phyloP scores from a whole-genome alignment of 192 early-diverging fungal genomes.

The Backusella australiensis region DNA sequence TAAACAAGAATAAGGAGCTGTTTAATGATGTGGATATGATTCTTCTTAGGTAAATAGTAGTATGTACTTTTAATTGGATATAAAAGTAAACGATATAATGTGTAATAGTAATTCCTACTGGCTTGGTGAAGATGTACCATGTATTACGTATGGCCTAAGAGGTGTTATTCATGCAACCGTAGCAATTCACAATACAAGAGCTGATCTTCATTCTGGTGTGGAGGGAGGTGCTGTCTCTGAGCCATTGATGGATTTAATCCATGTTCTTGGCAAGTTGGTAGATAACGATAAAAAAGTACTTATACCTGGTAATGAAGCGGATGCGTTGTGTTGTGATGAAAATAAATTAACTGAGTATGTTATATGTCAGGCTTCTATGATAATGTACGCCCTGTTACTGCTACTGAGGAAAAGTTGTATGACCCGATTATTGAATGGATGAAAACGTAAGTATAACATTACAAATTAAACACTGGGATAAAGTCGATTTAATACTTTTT shows the following conservation, averaged over 20 bases:
- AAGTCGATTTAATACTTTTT: background rate
- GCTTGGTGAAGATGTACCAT: constrained; percentile 74
- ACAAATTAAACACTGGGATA: background rate
- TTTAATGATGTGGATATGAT: constrained; percentile 55
- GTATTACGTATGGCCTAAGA: constrained; percentile 77
- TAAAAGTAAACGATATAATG: no score
- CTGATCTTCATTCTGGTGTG: constrained; percentile 77
- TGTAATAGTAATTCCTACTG: constrained; percentile 69
- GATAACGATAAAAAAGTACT: constrained; percentile 54
- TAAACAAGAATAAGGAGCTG: constrained; percentile 48
- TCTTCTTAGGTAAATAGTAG: constrained; percentile 41
- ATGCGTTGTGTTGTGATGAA: background rate
- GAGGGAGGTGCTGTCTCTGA: constrained; percentile 74
- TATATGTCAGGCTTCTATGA: constrained; percentile 57
- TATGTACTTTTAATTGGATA: constrained; percentile 31
- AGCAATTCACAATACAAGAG: constrained; percentile 40
- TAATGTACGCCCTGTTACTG: constrained; percentile 53
- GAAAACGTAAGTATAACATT: constrained; percentile 12
- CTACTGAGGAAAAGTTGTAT: constrained; percentile 57
- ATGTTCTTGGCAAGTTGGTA: constrained; percentile 54
- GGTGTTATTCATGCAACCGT: constrained; percentile 69
- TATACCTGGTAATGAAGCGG: constrained; percentile 50
- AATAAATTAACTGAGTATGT: background rate
- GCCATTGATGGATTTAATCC: constrained; percentile 67
- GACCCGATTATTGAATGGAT: constrained; percentile 51